These are phyloP conservation scores for Sarcodon aspratus DNA, from an alignment of 768 basidiomycete species.

Conservation along the genomic window DNA sequence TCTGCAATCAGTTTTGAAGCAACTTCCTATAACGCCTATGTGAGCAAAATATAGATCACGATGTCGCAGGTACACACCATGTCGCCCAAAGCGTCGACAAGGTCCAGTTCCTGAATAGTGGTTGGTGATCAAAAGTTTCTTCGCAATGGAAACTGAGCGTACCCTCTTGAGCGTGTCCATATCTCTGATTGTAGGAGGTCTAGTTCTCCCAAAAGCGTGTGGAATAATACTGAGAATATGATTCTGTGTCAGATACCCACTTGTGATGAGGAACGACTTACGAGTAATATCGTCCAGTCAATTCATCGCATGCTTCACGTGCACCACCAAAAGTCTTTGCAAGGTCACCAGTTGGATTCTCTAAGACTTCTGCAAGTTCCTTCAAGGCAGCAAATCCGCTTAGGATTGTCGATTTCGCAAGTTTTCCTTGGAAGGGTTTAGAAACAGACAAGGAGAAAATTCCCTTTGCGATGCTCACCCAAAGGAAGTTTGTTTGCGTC, in stretches of 20 bases:
- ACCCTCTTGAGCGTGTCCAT: conserved; percentile 30
- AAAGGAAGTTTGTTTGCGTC: conserved; percentile 55
- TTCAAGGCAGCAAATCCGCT: conserved; percentile 49
- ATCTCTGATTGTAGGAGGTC: conserved; percentile 33
- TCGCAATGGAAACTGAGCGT: neutral
- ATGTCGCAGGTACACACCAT: conserved; percentile 27
- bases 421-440: conserved; percentile 28
- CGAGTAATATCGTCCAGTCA: conserved; percentile 49
- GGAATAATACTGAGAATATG: conserved; percentile 36
- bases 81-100: conserved; percentile 53
- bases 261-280: conserved; percentile 14
- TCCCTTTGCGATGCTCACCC: conserved; percentile 18
- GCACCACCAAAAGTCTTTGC: conserved; percentile 27
- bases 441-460: neutral
- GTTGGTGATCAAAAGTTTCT: neutral
- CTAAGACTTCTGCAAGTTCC: conserved; percentile 37
- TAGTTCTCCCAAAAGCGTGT: conserved; percentile 43
- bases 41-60: neutral
- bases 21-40: conserved; percentile 29
- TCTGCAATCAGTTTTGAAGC: conserved; percentile 43
- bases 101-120: conserved; percentile 37
- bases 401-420: conserved; percentile 48
- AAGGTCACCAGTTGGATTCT: conserved; percentile 27
- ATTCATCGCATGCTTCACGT: conserved; percentile 28
- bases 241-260: neutral